Percentiles rank a stretch among this genome's conserved stretches.
These are phyloP conservation scores for Diutina catenulata DNA, from an alignment of 1,139 yeast genomes.

Conservation along the genomic window DNA sequence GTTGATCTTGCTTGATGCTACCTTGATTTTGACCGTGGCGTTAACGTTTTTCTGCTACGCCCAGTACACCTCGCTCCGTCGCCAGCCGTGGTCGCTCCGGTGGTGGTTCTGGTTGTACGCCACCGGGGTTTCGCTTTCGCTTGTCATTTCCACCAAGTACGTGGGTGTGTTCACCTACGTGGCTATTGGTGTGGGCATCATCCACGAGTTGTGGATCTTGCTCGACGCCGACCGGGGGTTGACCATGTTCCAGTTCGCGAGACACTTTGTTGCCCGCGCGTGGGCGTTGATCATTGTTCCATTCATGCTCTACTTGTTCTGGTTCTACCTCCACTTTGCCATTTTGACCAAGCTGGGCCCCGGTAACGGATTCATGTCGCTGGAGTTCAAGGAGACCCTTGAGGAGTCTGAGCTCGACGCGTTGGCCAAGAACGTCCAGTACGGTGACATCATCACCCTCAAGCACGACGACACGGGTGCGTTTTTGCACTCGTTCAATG, in stretches of 20 bases:
- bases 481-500: slow-evolving; percentile 68
- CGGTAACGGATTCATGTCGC: slow-evolving; percentile 88
- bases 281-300: slow-evolving; percentile 71
- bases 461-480: slow-evolving; percentile 69
- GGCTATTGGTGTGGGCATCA: slow-evolving; percentile 78
- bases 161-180: slow-evolving; percentile 89
- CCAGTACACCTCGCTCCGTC: slow-evolving; percentile 64
- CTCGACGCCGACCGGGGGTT: slow-evolving; percentile 66
- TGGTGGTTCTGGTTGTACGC: slow-evolving; percentile 88
- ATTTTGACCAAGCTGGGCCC: slow-evolving; percentile 82
- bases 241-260: slow-evolving; percentile 40
- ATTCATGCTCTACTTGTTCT: slow-evolving; percentile 67
- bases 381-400: slow-evolving; percentile 86
- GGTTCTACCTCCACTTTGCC: slow-evolving; percentile 90
- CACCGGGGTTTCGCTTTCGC: slow-evolving; percentile 79
- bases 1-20: slow-evolving; percentile 82
- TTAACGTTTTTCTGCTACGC: slow-evolving; percentile 68
- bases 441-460: slow-evolving; percentile 63
- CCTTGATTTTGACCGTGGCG: slow-evolving; percentile 74
- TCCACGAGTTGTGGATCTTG: slow-evolving; percentile 77
- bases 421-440: slow-evolving; percentile 62
- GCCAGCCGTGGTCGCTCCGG: slow-evolving; percentile 43
- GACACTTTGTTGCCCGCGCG: slow-evolving; percentile 71
- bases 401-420: slow-evolving; percentile 71
- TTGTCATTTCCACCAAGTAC: slow-evolving; percentile 89